These are phyloP conservation scores for Passiflora organensis DNA, from an alignment of 345 rosid genomes.

Conservation along the genomic window DNA sequence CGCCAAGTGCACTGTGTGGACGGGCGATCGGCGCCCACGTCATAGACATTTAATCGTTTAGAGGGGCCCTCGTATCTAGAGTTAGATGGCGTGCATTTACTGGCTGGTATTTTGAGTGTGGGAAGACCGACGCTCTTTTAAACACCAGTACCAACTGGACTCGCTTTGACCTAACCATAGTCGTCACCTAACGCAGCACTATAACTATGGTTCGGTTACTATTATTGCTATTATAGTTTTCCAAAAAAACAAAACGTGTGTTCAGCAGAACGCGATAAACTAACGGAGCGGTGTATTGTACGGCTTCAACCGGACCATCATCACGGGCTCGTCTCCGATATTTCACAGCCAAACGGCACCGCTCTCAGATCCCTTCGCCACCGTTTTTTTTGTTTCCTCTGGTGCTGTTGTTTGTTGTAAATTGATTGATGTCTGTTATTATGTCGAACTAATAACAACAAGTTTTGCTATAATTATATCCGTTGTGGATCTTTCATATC, in stretches of 20 bases:
- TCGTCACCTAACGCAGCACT: constrained; percentile 8
- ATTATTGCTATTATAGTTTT: not conserved
- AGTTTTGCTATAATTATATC: too few species aligned
- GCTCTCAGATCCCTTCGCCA: not conserved
- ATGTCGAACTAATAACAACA: too few species aligned
- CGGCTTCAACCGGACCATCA: not conserved
- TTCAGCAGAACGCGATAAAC: not conserved
- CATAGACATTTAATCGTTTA: not conserved
- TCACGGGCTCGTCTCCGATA: not conserved
- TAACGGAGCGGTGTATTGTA: constrained; percentile 9
- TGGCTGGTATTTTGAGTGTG: constrained; percentile 12
- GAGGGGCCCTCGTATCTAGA: constrained; percentile 19
- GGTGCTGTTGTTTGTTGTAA: not conserved
- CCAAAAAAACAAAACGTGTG: constrained; percentile 1
- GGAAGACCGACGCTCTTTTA: too few species aligned
- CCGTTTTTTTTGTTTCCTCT: not conserved
- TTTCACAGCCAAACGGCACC: not conserved
- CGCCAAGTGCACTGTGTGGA: not conserved
- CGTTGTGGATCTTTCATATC: not conserved
- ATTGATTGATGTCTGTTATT: too few species aligned
- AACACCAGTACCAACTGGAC: not conserved
- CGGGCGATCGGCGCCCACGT: constrained; percentile 29
- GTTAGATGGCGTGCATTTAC: constrained; percentile 33
- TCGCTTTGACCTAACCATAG: constrained; percentile 5
- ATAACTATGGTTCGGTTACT: constrained; percentile 22